Evolutionary conservation across 2,329 filamentous ascomycete species (phyloP), one percentile per base, ranked within the genome.

Genomic region (Aspergillus sp.): DNA sequence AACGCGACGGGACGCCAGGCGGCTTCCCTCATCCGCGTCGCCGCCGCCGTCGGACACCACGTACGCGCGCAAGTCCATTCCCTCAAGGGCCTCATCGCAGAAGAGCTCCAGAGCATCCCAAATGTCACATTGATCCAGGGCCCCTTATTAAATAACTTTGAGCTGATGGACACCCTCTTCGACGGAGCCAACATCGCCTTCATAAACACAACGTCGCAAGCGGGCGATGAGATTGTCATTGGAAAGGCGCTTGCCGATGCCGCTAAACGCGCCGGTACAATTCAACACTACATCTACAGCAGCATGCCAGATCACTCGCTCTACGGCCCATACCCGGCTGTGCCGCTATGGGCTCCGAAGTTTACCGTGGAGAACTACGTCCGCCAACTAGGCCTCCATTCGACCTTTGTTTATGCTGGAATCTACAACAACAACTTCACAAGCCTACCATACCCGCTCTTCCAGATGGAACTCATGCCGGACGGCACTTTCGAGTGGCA

Each of bases 391-490:
- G 87, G 87, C 9, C 81, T 97, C 11, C 91, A 91, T 0, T 87
- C 93, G 1, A 98, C 93, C 0, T 98, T 96, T 74, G 88, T 97
- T 64, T 97, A 97, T 76, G 91, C 93, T 9, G 95, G 93, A 59
- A 97, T 97, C 68, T 99, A 98, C 81, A 96, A 98, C 82, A 98
- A 98, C 77, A 98, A 99, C 74, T 99, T 98, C 77, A 98, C 93
- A 31, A 95, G 90, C 47, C 82, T 97, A 33, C 87, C 87, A 1
- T 98, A 96, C 70, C 95, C 95, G 1, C 82, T 98, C 4, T 98
- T 98, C 79, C 95, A 93, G 77, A 96, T 97, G 90, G 91, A 96
- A 62, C 79, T 96, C 47, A 87, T 91, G 74, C 75, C 81, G 1
- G 91, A 97, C 67, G 92, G 91, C 17, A 92, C 90, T 54, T 97